These are phyloP conservation scores for Rugosomyces carneus DNA, from an alignment of 1,284 basidiomycete species.

Conservation along the genomic window DNA sequence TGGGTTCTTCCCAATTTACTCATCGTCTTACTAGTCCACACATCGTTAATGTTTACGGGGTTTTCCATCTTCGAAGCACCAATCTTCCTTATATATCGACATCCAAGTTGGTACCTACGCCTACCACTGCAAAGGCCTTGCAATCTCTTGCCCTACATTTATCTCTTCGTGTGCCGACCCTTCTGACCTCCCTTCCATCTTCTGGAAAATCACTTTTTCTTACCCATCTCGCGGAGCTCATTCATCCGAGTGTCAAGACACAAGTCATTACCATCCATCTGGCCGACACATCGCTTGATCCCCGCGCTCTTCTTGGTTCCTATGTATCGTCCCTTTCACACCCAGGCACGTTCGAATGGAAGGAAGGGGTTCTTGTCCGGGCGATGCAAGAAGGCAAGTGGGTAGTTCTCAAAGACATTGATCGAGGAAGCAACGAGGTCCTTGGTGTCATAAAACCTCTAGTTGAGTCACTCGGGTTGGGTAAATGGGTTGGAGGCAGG, in stretches of 20 bases:
- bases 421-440: constrained; percentile 83
- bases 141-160: constrained; percentile 60
- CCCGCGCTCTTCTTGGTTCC: constrained; percentile 90
- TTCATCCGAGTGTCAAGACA: constrained; percentile 53
- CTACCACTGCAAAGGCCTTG: constrained; percentile 55
- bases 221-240: constrained; percentile 62
- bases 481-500: constrained; percentile 72
- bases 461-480: constrained; percentile 70
- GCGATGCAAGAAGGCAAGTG: constrained; percentile 90
- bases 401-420: constrained; percentile 93
- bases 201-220: constrained; percentile 88
- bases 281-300: constrained; percentile 92
- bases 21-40: constrained; percentile 36
- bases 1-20: constrained; percentile 7
- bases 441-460: constrained; percentile 81
- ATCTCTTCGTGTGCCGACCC: constrained; percentile 69
- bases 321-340: constrained; percentile 85
- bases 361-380: constrained; percentile 89
- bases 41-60: constrained; percentile 55
- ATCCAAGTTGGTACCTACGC: constrained; percentile 59
- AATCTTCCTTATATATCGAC: constrained; percentile 13
- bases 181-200: constrained; percentile 85
- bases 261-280: constrained; percentile 83
- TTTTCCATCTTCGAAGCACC: constrained; percentile 49
- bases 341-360: constrained; percentile 94